Base-by-base conservation (phyloP, 2,329 filamentous ascomycete genomes). In the Penicillium vulpinum region DNA sequence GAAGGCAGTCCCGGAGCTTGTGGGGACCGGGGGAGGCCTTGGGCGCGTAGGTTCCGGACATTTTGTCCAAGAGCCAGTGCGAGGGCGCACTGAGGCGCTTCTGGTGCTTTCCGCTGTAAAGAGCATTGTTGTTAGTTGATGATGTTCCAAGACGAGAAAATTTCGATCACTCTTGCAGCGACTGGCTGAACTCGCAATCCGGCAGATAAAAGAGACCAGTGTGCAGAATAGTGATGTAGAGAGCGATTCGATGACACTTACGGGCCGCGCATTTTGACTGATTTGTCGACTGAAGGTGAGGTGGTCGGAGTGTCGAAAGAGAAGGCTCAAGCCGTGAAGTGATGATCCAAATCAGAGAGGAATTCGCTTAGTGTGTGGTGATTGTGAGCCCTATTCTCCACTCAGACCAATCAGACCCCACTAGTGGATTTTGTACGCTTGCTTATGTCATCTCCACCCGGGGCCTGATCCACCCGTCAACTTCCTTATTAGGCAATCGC, bases 31-130 rank as follows among this genome's bases (percentile, higher is more conserved):
- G 82, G 61, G 85, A 88, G 67, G 85, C 83, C 78, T 85, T 85
- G 72, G 85, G 85, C 65, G 85, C 85, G 77, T 87, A 93, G 82
- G 86, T 84, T 79, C 94, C 94, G 81, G 92, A 96, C 79, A 99
- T 87, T 84, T 99, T 99, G 91, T 99, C 94, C 81, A 99, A 86
- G 79, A 99, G 91, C 94, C 94, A 99, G 89, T 97, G 94, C 80
- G 90, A 95, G 78, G 94, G 94, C 80, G 94, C 94, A 83, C 90
- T 94, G 79, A 97, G 87, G 86, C 94, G 92, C 92, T 99, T 97
- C 84, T 97, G 93, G 85, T 99, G 94, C 90, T 97, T 97, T 88
- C 94, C 95, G 83, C 89, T 92, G 77, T 75, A 68, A 64, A 64
- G 63, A 28, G 28, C 69, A 70, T 69, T 54, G 60, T 51, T 64